Evolutionary conservation across 176 grass and related monocot genomes (phyloP).

Genomic region (Echinochloa phyllopogon): DNA sequence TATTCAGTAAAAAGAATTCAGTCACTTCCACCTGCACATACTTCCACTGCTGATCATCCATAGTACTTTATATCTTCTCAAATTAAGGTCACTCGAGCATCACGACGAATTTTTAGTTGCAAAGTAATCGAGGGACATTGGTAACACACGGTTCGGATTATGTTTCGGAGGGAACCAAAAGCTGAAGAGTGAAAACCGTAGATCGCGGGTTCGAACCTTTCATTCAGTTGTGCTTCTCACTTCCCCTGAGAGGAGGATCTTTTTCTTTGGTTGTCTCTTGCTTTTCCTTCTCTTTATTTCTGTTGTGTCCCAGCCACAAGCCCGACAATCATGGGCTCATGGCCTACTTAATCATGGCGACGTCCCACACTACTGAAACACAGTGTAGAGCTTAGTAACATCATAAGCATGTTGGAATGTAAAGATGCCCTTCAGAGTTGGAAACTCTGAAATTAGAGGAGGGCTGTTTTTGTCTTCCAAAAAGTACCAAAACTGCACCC

Average conservation of each 20-base stretch:
- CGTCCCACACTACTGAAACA: not conserved
- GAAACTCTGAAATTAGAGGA: not conserved
- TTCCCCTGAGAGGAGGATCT: not conserved
- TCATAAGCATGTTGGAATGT: not conserved
- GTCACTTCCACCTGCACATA: not conserved
- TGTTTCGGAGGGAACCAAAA: not conserved
- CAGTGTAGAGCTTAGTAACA: not conserved
- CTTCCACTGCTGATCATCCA: not conserved
- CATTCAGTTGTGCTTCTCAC: not conserved
- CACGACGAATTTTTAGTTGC: not conserved
- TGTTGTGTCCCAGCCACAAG: not conserved
- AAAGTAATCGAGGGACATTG: not conserved
- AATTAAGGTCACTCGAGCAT: not conserved
- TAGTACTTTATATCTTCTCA: not conserved
- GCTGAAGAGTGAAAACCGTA: conserved; percentile 14
- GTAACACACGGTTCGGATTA: not conserved
- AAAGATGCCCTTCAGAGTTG: not conserved
- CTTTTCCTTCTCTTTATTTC: not conserved
- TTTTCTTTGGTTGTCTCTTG: conserved; percentile 13
- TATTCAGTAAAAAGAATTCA: not conserved
- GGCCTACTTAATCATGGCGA: not conserved
- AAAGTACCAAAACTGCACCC: not conserved
- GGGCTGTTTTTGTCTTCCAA: not conserved
- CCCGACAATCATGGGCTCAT: not conserved
- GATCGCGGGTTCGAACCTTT: conserved; percentile 10